A percentile compares a stretch with the other conserved stretches of the same genome.
These are phyloP conservation scores for Venturia asperata DNA, from an alignment of 2,329 filamentous ascomycete genomes.

Conservation along the genomic window DNA sequence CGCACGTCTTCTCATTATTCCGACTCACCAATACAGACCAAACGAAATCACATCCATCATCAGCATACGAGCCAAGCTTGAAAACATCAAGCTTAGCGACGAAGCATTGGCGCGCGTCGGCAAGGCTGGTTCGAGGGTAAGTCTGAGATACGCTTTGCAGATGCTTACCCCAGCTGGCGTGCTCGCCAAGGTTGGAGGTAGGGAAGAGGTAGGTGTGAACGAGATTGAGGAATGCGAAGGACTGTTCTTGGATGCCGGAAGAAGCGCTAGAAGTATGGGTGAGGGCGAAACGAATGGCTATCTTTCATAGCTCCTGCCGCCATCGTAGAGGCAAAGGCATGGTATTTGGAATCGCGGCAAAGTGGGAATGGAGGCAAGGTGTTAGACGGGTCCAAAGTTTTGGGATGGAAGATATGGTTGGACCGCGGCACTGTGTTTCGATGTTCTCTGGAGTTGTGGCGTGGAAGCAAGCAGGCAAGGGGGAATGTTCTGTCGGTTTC, in stretches of 20 bases:
- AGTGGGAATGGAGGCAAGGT: conserved; percentile 9
- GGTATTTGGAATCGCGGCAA: conserved; percentile 8
- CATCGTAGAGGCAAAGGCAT: neutral
- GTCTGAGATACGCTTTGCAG: conserved; percentile 87
- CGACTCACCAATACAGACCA: conserved; percentile 79
- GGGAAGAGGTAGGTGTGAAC: conserved; percentile 44
- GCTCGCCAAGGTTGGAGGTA: conserved; percentile 62
- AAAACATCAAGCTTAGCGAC: conserved; percentile 71
- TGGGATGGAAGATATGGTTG: conserved; percentile 9
- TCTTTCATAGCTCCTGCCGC: neutral
- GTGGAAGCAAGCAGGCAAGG: conserved; percentile 11
- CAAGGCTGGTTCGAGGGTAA: conserved; percentile 80
- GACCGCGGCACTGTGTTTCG: neutral
- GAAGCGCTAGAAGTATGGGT: conserved; percentile 35
- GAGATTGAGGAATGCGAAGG: conserved; percentile 49
- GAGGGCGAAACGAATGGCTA: conserved; percentile 13
- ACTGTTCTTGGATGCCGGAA: conserved; percentile 43
- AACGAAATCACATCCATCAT: conserved; percentile 93
- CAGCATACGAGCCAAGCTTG: conserved; percentile 71
- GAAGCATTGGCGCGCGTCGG: conserved; percentile 81
- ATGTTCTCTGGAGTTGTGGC: conserved; percentile 7
- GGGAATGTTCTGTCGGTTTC: conserved; percentile 1
- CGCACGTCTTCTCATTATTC: conserved; percentile 88
- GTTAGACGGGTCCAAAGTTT: neutral
- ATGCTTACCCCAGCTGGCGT: conserved; percentile 85